Evolutionary conservation across 805 yeast genomes (phyloP), one percentile per base, ranked within the genome.

Genomic region (Trichomonascus vanleenenianus): DNA sequence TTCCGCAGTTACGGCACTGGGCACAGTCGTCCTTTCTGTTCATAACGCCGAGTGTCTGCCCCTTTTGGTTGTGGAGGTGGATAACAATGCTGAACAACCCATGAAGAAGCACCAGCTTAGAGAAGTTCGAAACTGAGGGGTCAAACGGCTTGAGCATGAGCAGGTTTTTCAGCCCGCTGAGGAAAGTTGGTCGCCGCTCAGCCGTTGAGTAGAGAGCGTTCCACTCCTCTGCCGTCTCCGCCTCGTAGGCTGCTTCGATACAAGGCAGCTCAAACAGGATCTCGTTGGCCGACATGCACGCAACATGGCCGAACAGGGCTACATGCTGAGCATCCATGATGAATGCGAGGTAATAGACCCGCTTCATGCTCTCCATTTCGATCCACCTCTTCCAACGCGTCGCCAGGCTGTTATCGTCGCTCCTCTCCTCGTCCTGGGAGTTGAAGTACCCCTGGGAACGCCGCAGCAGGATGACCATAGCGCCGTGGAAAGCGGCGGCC

Each of bases 301-400:
- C 46, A 3, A 42, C 34, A 30, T 53, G 57, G 25, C 61, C 61
- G 40, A 58, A 58, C 15, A 58, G 41, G 2, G 56, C 55, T 3
- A 59, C 54, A 37, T 58, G 62, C 47, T 58, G 62, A n/a, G 60
- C 47, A 49, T 58, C 62, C 60, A 57, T 57, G 22, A 58, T 46
- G 46, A 58, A 58, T 30, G 56, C 54, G 27, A 58, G 50, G 30
- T 46, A 54, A 9, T 53, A 53, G 20, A 52, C 51, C 15, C 62
- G 46, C 39, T 51, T 53, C 36, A 53, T 48, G 9, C 60, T 55
- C 38, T 58, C 62, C 14, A 35, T 30, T 25, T 55, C 59, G 30
- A 58, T 56, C 62, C 62, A 58, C 15, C 45, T 34, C 11, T 50
- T 47, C 60, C 60, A 58, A 19, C 46, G 43, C 18, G 42, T 16